phyloP scores from a whole-genome alignment of 306 rosid species.

The Lagenaria siceraria region DNA sequence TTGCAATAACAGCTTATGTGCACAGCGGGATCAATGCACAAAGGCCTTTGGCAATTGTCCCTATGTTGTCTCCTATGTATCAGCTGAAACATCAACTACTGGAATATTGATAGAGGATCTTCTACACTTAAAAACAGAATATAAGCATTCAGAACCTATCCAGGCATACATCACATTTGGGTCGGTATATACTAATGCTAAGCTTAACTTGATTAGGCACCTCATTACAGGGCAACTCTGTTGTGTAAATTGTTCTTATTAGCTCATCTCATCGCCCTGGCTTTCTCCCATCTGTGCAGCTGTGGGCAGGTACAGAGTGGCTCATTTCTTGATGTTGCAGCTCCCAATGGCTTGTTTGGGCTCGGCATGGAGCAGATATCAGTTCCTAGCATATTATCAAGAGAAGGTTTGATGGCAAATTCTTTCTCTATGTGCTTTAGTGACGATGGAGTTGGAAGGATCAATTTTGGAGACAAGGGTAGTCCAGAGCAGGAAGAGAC shows the following conservation, averaged over 20 bases:
- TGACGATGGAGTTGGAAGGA: constrained; percentile 79
- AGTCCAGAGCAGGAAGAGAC: constrained; percentile 77
- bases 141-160: constrained; percentile 35
- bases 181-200: constrained; percentile 27
- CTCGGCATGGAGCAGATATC: constrained; percentile 96
- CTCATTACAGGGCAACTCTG: not conserved
- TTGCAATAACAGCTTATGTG: constrained; percentile 60
- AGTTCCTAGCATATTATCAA: constrained; percentile 82
- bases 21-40: constrained; percentile 45
- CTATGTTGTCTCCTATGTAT: constrained; percentile 78
- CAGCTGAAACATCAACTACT: constrained; percentile 76
- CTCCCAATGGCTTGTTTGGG: constrained; percentile 93
- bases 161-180: constrained; percentile 79
- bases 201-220: not conserved
- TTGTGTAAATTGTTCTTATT: not conserved
- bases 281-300: constrained; percentile 25
- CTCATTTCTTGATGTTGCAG: constrained; percentile 81
- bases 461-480: constrained; percentile 89
- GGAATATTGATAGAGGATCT: constrained; percentile 81
- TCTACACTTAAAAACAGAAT: constrained; percentile 55
- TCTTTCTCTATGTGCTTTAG: constrained; percentile 97
- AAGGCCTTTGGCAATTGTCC: constrained; percentile 59
- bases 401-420: constrained; percentile 69
- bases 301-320: constrained; percentile 95
- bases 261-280: not conserved